Conservation (phyloP, 768 basidiomycete species). For the Boletus pseudopeckii region DNA sequence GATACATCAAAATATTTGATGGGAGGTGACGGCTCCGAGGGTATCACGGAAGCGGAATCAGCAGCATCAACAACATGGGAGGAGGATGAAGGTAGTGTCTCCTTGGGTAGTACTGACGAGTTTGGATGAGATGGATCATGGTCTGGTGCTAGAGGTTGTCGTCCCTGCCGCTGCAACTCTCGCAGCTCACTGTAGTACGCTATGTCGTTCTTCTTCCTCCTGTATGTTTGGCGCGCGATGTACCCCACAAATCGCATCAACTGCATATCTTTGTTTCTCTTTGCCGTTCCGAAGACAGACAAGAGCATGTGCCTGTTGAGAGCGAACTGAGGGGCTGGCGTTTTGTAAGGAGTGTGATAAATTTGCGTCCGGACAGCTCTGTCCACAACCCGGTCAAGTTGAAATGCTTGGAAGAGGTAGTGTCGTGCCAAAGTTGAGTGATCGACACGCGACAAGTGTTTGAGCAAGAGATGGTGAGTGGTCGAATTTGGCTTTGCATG, state of each 20-base stretch:
- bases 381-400: constrained; percentile 38
- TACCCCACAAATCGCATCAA: constrained; percentile 58
- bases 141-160: constrained; percentile 20
- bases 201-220: constrained; percentile 48
- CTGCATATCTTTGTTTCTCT: constrained; percentile 54
- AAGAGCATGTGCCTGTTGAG: constrained; percentile 56
- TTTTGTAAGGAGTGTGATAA: constrained; percentile 26
- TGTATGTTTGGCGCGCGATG: constrained; percentile 44
- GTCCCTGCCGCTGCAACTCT: constrained; percentile 24
- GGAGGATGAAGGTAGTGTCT: background rate
- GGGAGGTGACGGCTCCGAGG: constrained; percentile 16
- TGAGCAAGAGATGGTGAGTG: constrained; percentile 60
- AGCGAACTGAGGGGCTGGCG: constrained; percentile 50
- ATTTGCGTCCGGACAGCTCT: constrained; percentile 35
- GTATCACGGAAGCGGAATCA: constrained; percentile 29
- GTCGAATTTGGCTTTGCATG: constrained; percentile 62
- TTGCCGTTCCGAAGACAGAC: constrained; percentile 55
- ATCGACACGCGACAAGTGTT: constrained; percentile 47
- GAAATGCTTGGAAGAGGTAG: constrained; percentile 55
- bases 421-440: constrained; percentile 60
- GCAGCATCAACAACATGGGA: background rate
- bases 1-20: constrained; percentile 44
- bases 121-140: constrained; percentile 16
- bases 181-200: constrained; percentile 38
- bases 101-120: background rate